Base-by-base conservation (phyloP, 345 rosid species). In the Kernera saxatilis region DNA sequence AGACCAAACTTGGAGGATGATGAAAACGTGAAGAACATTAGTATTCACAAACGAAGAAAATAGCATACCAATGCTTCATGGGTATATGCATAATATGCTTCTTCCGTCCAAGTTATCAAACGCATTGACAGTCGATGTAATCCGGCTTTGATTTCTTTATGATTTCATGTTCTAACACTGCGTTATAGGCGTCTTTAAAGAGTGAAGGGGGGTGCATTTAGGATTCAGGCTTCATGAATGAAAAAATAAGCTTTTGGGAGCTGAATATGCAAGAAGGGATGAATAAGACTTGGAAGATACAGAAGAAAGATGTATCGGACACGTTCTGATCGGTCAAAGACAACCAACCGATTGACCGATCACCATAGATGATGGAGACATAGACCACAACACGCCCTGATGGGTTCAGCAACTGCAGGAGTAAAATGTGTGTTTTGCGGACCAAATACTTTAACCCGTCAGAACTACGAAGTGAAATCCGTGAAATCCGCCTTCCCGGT, bases 41-140 rank as follows among this genome's bases (percentile, higher is more conserved):
- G 73, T 74, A 40, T 40, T 54, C 45, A 53, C 19, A 74, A 74
- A 67, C 61, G 78, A 60, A 59, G 73, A 74, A 67, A 60, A 41
- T 74, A 67, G 69, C 63, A 67, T 21, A 32, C 62, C 25, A 5
- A 9, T 27, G 56, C 15, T 3, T 56, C 11, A 29, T 1, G 32
- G 4, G 43, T 46, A 19, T 41, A 60, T 13, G 3, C 13, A 5
- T 54, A 41, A 14, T 3, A 41, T 55, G 12, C 25, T 14, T 25
- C 37, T 66, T 52, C n/a, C n/a, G n/a, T n/a, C n/a, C n/a, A n/a
- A n/a, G n/a, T n/a, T 52, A 40, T 40, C 62, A 67, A 41, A 53
- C 2, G 32, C 19, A 53, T 27, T 18, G 11, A 53, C 41, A 32
- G 30, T 27, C 21, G 6, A 11, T 51, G 58, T 35, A 2, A 50